Percentiles rank a stretch among this genome's conserved stretches.
phyloP scores from a whole-genome alignment of 768 basidiomycete genomes.

The Leccinum imitatum region DNA sequence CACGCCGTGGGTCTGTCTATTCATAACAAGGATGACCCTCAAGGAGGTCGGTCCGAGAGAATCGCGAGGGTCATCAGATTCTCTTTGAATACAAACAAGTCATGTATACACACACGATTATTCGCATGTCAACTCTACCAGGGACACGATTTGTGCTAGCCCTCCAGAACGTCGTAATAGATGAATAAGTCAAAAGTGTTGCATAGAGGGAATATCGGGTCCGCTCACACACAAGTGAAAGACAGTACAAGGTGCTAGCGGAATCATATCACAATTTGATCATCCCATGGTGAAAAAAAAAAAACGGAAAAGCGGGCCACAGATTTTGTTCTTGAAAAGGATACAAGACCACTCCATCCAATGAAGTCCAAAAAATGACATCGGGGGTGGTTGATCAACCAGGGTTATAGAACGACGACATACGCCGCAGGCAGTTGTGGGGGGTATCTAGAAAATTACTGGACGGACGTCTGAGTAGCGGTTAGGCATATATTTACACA shows the following conservation, averaged over 20 bases:
- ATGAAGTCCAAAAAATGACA: conserved; percentile 3
- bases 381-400: neutral
- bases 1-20: neutral
- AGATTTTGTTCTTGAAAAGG: conserved; percentile 2
- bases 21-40: conserved; percentile 8
- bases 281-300: neutral
- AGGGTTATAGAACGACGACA: conserved; percentile 1
- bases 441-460: conserved; percentile 22
- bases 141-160: neutral
- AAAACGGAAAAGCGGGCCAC: conserved; percentile 9
- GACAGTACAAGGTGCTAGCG: conserved; percentile 6
- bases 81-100: conserved; percentile 1
- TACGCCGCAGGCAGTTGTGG: conserved; percentile 1
- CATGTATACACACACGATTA: neutral
- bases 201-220: neutral
- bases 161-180: neutral
- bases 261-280: conserved; percentile 10
- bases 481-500: neutral
- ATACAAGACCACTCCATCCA: conserved; percentile 13
- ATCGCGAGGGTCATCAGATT: conserved; percentile 10
- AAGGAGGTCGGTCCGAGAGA: conserved; percentile 11
- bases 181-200: neutral
- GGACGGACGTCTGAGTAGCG: neutral
- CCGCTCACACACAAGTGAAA: conserved; percentile 6
- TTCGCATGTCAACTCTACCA: neutral